Conservation (phyloP, 768 basidiomycete genomes). For the Panus rudis region DNA sequence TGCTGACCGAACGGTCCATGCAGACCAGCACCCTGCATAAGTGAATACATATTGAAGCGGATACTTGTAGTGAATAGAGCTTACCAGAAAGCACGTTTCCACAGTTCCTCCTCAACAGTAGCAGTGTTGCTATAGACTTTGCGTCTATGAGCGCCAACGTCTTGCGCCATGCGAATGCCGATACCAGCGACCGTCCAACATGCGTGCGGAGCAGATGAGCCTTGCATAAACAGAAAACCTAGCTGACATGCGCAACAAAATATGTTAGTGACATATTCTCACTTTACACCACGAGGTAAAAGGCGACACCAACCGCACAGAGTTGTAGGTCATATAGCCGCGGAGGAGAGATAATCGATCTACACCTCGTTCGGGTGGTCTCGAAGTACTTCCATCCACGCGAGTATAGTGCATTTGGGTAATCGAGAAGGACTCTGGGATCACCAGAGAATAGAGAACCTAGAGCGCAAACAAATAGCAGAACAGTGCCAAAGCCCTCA, state of each 20-base stretch:
- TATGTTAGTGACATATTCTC: background rate
- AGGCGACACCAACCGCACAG: conserved; percentile 39
- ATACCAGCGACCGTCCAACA: conserved; percentile 28
- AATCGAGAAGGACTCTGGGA: conserved; percentile 27
- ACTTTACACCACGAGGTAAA: background rate
- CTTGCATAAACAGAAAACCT: conserved; percentile 5
- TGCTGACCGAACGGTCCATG: conserved; percentile 40
- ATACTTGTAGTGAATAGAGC: background rate
- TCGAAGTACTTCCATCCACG: conserved; percentile 36
- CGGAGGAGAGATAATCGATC: conserved; percentile 42
- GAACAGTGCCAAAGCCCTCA: conserved; percentile 27
- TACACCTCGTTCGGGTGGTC: conserved; percentile 50
- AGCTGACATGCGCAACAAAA: conserved; percentile 8
- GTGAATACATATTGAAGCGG: background rate
- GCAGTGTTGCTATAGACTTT: conserved; percentile 41
- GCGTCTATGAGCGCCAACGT: conserved; percentile 71
- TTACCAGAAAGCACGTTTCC: conserved; percentile 76
- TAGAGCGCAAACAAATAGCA: conserved; percentile 38
- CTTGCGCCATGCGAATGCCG: conserved; percentile 43
- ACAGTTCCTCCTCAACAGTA: conserved; percentile 56
- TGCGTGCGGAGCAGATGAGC: conserved; percentile 7
- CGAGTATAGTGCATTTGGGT: background rate
- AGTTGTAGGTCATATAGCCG: conserved; percentile 65
- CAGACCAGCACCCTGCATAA: conserved; percentile 37
- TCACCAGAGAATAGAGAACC: conserved; percentile 39